Conservation (phyloP, 768 basidiomycete genomes). For the Mycena vulgaris region DNA sequence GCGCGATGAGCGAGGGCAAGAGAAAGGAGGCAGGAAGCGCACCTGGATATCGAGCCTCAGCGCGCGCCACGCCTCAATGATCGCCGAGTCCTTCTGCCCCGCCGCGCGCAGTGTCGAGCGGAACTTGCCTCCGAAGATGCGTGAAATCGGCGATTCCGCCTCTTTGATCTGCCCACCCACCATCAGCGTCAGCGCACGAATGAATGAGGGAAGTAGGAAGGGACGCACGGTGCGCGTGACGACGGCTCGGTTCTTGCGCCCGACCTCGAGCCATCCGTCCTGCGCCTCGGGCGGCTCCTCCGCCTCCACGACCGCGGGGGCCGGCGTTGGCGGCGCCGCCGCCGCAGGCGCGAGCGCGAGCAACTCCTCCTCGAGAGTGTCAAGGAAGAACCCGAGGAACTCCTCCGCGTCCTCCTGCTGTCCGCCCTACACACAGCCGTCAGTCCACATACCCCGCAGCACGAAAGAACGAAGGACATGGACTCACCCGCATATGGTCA, state of each 20-base stretch:
- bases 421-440: constrained; percentile 68
- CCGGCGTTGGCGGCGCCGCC: constrained; percentile 29
- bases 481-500: constrained; percentile 89
- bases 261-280: constrained; percentile 95
- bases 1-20: no score
- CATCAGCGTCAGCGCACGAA: not conserved
- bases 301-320: constrained; percentile 56
- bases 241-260: constrained; percentile 86
- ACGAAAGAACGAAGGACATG: not conserved
- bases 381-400: constrained; percentile 97
- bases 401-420: constrained; percentile 99
- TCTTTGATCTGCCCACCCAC: constrained; percentile 71
- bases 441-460: not conserved
- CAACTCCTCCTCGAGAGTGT: constrained; percentile 95
- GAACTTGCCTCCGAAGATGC: constrained; percentile 95
- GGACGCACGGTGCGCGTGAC: constrained; percentile 83
- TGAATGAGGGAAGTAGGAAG: not conserved
- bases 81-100: constrained; percentile 87
- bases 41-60: constrained; percentile 93
- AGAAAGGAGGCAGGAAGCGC: constrained; percentile 26
- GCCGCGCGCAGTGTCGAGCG: constrained; percentile 87
- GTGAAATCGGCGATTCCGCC: constrained; percentile 88
- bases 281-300: constrained; percentile 61
- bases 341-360: constrained; percentile 74
- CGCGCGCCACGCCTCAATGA: constrained; percentile 93